Base-by-base conservation (phyloP, 768 basidiomycete genomes). In the Podaxis sp. region DNA sequence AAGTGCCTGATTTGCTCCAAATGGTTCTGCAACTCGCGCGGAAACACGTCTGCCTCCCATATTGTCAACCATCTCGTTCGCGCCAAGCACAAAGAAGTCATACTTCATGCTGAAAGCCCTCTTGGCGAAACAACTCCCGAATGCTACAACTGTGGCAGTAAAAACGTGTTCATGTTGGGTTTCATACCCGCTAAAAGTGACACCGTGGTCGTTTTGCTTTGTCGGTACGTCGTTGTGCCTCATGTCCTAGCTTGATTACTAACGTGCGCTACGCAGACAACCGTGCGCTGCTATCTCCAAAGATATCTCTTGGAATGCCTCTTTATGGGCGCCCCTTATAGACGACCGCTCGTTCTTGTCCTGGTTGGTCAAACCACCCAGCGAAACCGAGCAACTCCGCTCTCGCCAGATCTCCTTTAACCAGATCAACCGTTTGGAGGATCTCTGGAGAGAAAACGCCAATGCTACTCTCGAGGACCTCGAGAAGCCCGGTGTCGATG, bases 111-210 rank as follows among this genome's bases (percentile, higher is more conserved):
- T 56, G 96, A 99, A 69, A 91, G 91, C 63, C 94, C 96, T 2
- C 82, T 99, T 2, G 97, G 97, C 1, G 97, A 99, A 77, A 99
- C 97, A 1, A 92, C 93, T 0, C 97, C 97, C 0, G 97, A 99
- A 78, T 99, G 97, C 74, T 99, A 99, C 81, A 96, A 95, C 71
- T 99, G 97, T 71, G 97, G 97, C 15, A 96, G 93, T 80, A 98
- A 97, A 78, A 99, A 99, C 71, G 97, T 99, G 12, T 99, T 99
- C 72, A 95, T 98, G 92, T 85, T 99, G 17, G 97, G 97, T 3
- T 99, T 99, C 71, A 99, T 99, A 69, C 97, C 97, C 2, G 97
- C 97, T 20, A 99, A 99, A 79, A 94, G 93, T 71, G 97, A 99
- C 71, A 99, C 97, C 4, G 97, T 99, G 41, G 97, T 99, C 38